Evolutionary conservation across 768 basidiomycete species (phyloP).

Genomic region (Kwoniella sp.): DNA sequence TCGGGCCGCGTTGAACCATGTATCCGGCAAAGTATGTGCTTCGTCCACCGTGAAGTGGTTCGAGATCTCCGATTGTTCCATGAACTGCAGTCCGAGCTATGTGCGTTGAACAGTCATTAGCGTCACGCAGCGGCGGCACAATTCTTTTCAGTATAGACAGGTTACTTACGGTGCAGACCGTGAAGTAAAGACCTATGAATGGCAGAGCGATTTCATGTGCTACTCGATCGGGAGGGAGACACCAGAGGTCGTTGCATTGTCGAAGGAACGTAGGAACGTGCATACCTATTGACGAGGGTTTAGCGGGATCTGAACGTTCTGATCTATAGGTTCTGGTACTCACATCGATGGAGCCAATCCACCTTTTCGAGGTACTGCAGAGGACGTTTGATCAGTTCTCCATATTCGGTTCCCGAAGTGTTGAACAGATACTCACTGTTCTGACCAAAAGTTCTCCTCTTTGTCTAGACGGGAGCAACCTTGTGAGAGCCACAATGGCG

Average conservation of each 20-base stretch:
- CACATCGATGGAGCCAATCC: conserved; percentile 56
- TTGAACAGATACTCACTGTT: conserved; percentile 32
- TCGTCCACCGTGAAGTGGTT: conserved; percentile 53
- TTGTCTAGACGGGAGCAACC: conserved; percentile 44
- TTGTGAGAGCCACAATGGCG: conserved; percentile 45
- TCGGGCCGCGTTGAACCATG: conserved; percentile 47
- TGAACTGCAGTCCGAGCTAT: conserved; percentile 55
- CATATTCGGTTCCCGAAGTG: conserved; percentile 13
- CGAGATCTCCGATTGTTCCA: conserved; percentile 49
- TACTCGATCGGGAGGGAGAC: conserved; percentile 43
- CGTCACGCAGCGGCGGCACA: neutral
- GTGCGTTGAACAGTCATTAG: neutral
- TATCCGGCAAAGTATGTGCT: conserved; percentile 44
- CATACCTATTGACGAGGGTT: conserved; percentile 35
- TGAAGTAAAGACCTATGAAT: conserved; percentile 53
- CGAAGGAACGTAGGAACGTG: conserved; percentile 55
- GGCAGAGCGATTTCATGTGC: conserved; percentile 52
- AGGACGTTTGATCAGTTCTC: neutral
- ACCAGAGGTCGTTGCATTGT: conserved; percentile 56
- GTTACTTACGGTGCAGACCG: conserved; percentile 50
- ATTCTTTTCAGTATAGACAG: no score
- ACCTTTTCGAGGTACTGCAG: conserved; percentile 52
- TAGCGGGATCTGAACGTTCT: neutral
- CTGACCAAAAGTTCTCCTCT: conserved; percentile 52
- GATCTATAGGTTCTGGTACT: conserved; percentile 14